Conservation (phyloP, 805 yeast genomes). For the Candida taoyuanica region DNA sequence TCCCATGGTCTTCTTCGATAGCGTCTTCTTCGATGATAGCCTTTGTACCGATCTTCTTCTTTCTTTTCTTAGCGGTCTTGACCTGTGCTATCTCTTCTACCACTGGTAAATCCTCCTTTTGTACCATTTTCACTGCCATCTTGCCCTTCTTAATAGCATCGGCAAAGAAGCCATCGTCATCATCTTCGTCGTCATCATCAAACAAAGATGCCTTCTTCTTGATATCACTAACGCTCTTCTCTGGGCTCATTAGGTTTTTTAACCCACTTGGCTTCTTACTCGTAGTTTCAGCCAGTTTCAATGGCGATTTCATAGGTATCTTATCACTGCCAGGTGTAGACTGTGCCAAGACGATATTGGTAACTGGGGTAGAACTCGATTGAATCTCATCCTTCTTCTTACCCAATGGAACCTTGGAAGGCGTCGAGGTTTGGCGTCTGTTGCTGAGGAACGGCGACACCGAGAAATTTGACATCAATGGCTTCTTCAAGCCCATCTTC, state of each 20-base stretch:
- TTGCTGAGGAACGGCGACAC: conserved; percentile 23
- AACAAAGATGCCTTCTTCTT: conserved; percentile 21
- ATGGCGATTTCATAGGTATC: conserved; percentile 15
- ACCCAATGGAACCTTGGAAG: no score
- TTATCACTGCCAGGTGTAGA: conserved; percentile 24
- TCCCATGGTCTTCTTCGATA: conserved; percentile 16
- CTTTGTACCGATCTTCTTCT: conserved; percentile 20
- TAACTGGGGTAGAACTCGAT: conserved; percentile 15
- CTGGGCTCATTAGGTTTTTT: conserved; percentile 17
- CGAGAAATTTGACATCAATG: conserved; percentile 15
- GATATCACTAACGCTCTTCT: neutral
- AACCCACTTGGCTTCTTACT: conserved; percentile 20
- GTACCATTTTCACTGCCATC: neutral
- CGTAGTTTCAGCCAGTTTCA: conserved; percentile 16
- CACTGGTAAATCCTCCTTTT: neutral
- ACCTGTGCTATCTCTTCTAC: conserved; percentile 1
- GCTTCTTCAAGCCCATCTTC: conserved; percentile 10
- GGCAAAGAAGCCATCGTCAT: conserved; percentile 25
- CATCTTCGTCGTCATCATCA: conserved; percentile 28
- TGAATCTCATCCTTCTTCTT: neutral
- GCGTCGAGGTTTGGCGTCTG: conserved; percentile 12
- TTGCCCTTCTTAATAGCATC: conserved; percentile 16
- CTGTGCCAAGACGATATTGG: conserved; percentile 20
- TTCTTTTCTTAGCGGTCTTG: conserved; percentile 15
- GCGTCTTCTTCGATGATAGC: conserved; percentile 19